Percentiles rank a stretch among this genome's conserved stretches.
Conservation (phyloP, 352 stramenopile species). For the Pythium utonaiense region DNA sequence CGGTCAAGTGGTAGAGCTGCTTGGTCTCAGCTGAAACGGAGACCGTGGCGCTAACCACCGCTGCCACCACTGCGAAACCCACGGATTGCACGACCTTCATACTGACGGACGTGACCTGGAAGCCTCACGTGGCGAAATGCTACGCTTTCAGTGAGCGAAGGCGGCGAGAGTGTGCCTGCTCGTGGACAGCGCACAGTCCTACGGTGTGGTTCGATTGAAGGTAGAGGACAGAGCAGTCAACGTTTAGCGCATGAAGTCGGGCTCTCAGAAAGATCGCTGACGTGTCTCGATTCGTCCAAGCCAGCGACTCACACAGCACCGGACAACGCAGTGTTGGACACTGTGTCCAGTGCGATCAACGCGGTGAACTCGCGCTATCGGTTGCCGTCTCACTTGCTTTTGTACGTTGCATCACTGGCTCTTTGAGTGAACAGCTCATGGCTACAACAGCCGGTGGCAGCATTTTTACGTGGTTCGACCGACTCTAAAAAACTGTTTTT, state of each 20-base stretch:
- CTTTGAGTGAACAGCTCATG: not conserved
- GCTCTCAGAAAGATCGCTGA: not conserved
- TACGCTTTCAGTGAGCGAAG: too few species aligned
- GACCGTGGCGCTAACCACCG: not conserved
- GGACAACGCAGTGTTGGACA: too few species aligned
- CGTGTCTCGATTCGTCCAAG: not conserved
- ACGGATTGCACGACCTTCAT: slow-evolving; percentile 26
- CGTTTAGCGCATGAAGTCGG: not conserved
- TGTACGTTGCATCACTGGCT: too few species aligned
- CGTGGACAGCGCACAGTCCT: not conserved
- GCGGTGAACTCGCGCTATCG: too few species aligned
- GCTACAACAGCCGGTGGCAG: not conserved
- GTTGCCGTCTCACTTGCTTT: too few species aligned
- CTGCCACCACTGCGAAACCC: not conserved
- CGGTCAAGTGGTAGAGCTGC: slow-evolving; percentile 28
- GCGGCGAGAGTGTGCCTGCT: too few species aligned
- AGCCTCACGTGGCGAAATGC: not conserved
- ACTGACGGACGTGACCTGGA: not conserved
- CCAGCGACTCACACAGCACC: too few species aligned
- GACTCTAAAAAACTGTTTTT: not conserved
- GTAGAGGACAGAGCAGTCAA: not conserved
- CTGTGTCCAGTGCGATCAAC: too few species aligned
- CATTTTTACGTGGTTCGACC: not conserved
- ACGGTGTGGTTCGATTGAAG: not conserved
- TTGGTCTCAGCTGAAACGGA: slow-evolving; percentile 16